phyloP scores from a whole-genome alignment of 148 eudicot genomes.

The Fagopyrum tataricum region DNA sequence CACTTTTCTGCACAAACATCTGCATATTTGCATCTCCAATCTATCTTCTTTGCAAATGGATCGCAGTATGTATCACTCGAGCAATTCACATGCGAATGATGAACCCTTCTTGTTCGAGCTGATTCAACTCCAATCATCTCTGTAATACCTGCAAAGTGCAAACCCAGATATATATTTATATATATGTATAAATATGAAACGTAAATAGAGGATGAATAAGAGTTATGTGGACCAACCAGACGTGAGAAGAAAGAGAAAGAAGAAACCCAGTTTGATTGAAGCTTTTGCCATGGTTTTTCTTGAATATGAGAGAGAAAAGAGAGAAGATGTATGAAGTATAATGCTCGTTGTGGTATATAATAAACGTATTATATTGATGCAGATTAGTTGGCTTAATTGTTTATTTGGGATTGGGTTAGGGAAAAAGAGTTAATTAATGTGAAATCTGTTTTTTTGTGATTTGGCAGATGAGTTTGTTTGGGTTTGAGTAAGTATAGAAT shows the following conservation, averaged over 20 bases:
- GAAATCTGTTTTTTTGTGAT: not conserved
- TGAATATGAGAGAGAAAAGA: not conserved
- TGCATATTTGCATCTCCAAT: constrained; percentile 13
- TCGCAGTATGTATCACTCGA: constrained; percentile 6
- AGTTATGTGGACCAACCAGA: not conserved
- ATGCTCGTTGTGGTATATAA: not conserved
- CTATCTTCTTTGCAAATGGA: constrained; percentile 16
- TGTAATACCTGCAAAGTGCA: not conserved
- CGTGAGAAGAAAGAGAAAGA: not conserved
- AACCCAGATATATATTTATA: not conserved
- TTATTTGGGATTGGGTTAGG: not conserved
- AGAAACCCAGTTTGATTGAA: not conserved
- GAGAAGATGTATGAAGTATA: not conserved
- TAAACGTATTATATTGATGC: not conserved
- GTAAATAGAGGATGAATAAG: not conserved
- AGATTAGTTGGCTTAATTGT: constrained; percentile 8
- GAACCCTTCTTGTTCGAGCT: not conserved
- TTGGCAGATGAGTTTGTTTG: constrained; percentile 6
- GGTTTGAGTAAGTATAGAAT: not conserved
- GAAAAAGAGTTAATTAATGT: not conserved
- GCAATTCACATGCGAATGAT: not conserved
- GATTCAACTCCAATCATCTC: not conserved
- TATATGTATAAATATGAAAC: not conserved
- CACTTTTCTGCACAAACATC: constrained; percentile 12
- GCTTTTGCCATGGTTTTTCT: constrained; percentile 3